Base-by-base conservation (phyloP, 1,284 basidiomycete genomes). In the Golubevia pallescens region DNA sequence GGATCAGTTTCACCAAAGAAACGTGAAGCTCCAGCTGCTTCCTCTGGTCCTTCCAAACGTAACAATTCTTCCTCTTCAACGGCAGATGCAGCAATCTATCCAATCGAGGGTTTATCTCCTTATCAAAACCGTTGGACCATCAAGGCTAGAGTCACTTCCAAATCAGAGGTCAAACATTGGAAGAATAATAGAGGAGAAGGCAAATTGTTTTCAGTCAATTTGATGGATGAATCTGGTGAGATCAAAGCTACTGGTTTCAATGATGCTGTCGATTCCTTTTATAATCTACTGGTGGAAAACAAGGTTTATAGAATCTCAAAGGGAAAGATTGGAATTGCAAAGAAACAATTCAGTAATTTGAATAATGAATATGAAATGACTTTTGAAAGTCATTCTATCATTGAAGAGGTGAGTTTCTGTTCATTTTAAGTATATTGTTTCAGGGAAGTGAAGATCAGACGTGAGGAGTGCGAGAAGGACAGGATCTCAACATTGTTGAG, bases 211-310 rank as follows among this genome's bases (percentile, higher is more conserved):
- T 21, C 20, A 6, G 54, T 56, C 10, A 56, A 56, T 32, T 32
- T 56, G 13, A 21, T 56, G 54, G 54, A 56, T 13, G 54, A 56
- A 7, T 21, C 54, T 21, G 95, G 93, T 53, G 95, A 97, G 85
- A 97, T 97, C 78, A 89, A 91, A 64, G 95, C 89, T 0, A 98
- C 96, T 1, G 95, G 89, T 6, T 99, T 99, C 89, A 98, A 98
- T 82, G 88, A 91, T 34, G 90, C 90, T 1, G 94, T 93, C 48
- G 94, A 96, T 82, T 90, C 91, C 57, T 89, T 95, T 59, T 97
- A 93, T 87, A 90, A 92, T 20, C 89, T 91, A 74, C 85, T 99
- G 14, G 90, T 96, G 77, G 95, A 97, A 85, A 93, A 93, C 62
- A 95, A 95, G 85, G 95, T 96, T 14, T 99, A 95, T 86, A 94